Percentiles rank a stretch among this genome's conserved stretches.
These are phyloP conservation scores for Ophiobolus disseminans DNA, from an alignment of 2,329 filamentous ascomycete species.

Conservation along the genomic window DNA sequence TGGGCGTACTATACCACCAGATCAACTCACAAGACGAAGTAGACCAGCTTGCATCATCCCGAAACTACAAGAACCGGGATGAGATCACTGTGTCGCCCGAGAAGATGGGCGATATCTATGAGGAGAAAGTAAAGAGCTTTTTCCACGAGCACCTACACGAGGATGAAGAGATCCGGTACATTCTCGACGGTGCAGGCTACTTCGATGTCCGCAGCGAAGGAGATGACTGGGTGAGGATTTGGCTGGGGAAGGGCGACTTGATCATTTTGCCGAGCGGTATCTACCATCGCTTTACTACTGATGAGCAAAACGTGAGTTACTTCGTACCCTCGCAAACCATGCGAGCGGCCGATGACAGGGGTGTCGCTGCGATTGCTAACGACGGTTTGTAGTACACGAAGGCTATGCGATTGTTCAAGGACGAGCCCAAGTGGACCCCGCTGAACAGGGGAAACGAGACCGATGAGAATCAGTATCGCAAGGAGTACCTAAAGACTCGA, in stretches of 20 bases:
- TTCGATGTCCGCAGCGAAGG: constrained; percentile 87
- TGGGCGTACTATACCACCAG: constrained; percentile 83
- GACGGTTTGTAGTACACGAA: constrained; percentile 75
- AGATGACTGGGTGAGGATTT: constrained; percentile 89
- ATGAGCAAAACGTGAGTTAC: constrained; percentile 84
- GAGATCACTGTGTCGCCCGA: constrained; percentile 87
- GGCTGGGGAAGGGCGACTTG: constrained; percentile 84
- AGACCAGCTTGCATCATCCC: constrained; percentile 73
- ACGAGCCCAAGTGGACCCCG: constrained; percentile 98
- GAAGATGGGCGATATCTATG: constrained; percentile 85
- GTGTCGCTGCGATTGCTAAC: constrained; percentile 19
- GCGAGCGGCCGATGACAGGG: background rate
- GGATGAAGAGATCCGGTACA: constrained; percentile 97
- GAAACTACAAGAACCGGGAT: constrained; percentile 93
- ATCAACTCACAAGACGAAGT: constrained; percentile 69
- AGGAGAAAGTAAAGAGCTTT: constrained; percentile 91
- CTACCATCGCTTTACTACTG: constrained; percentile 96
- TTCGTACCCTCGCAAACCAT: too few relatives aligned
- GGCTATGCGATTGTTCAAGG: constrained; percentile 96
- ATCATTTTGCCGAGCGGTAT: constrained; percentile 94
- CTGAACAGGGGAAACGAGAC: constrained; percentile 81
- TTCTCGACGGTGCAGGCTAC: constrained; percentile 84
- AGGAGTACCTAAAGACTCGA: constrained; percentile 70
- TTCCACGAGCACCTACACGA: constrained; percentile 97
- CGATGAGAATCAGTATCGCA: constrained; percentile 78